Evolutionary conservation across 305 asterid species (phyloP), one percentile per base, ranked within the genome.

Genomic region (Lippia alba): DNA sequence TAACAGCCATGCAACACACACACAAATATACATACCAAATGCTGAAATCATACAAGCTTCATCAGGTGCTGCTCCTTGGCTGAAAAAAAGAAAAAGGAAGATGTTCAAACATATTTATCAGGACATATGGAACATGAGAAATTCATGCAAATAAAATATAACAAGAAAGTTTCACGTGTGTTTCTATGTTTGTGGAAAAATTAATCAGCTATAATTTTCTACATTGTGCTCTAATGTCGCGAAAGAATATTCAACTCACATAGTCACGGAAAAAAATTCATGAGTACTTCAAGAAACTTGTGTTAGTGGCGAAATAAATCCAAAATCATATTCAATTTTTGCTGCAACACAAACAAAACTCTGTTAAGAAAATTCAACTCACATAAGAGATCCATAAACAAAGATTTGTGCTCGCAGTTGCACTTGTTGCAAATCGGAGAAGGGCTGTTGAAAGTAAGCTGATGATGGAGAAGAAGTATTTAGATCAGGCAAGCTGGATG

Each of bases 311-410:
- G 19, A 68, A 56, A 55, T 53, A 12, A 58, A 54, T 51, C 15
- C 50, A 45, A 51, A 33, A 73, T 49, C 12, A 12, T 54, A 58
- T 59, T 68, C 70, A 60, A 44, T 64, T 11, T 48, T 12, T 54
- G 60, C 63, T 34, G 46, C 59, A 61, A 56, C 54, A 40, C 66
- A 45, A 45, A 67, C n/a, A 51, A 48, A 36, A 69, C 54, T 46
- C 14, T 12, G 55, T 4, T 36, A 65, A 71, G 19, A 77, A 53
- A 64, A 62, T 24, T 33, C 50, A 20, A 88, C 98, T 92, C 82
- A 95, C 99, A 95, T 95, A 58, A 95, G 87, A 78, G 98, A 89
- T 67, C 99, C 99, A 82, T 95, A 95, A 67, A 95, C 98, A 74
- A 92, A 89, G 73, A 95, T 95, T 71, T 95, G 99, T 10, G 99